A percentile compares a stretch with the other conserved stretches of the same genome.
These are phyloP conservation scores for Cercospora sp. DNA, from an alignment of 2,329 filamentous ascomycete species.

Conservation along the genomic window DNA sequence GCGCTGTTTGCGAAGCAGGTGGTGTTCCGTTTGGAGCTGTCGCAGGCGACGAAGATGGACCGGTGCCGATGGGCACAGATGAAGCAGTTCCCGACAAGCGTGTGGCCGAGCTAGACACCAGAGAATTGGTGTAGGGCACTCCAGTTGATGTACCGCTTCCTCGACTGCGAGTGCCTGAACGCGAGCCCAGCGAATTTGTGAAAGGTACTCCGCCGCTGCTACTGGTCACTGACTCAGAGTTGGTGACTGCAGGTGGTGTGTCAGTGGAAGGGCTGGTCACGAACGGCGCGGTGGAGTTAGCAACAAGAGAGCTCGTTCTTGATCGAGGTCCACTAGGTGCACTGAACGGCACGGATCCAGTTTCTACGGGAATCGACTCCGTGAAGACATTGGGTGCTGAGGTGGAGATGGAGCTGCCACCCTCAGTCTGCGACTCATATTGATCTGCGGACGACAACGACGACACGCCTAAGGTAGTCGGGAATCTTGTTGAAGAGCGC, in stretches of 20 bases:
- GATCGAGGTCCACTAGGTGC: slow-evolving; percentile 17
- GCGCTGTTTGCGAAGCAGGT: not conserved
- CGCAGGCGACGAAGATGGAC: not conserved
- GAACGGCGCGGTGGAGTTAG: slow-evolving; percentile 1
- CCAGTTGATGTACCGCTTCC: not conserved
- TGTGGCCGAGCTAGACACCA: slow-evolving; percentile 9
- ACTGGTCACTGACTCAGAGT: not conserved
- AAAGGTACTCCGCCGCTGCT: slow-evolving; percentile 2
- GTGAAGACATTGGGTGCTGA: not conserved
- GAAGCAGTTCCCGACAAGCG: slow-evolving; percentile 6
- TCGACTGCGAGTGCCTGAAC: slow-evolving; percentile 12
- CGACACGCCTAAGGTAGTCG: not conserved
- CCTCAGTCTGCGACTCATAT: not conserved
- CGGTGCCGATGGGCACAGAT: slow-evolving; percentile 10
- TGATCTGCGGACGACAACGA: slow-evolving; percentile 1
- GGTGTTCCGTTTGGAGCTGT: slow-evolving; percentile 6
- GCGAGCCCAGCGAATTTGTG: slow-evolving; percentile 6
- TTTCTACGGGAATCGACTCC: slow-evolving; percentile 6
- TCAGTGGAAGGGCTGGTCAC: slow-evolving; percentile 1
- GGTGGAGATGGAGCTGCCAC: not conserved
- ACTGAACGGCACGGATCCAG: slow-evolving; percentile 17
- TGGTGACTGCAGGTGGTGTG: not conserved
- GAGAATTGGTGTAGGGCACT: slow-evolving; percentile 11
- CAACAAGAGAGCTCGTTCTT: not conserved
- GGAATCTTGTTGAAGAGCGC: not conserved